These are phyloP conservation scores for Boletus pseudo-olivaceus DNA, from an alignment of 768 basidiomycete species.

Conservation along the genomic window DNA sequence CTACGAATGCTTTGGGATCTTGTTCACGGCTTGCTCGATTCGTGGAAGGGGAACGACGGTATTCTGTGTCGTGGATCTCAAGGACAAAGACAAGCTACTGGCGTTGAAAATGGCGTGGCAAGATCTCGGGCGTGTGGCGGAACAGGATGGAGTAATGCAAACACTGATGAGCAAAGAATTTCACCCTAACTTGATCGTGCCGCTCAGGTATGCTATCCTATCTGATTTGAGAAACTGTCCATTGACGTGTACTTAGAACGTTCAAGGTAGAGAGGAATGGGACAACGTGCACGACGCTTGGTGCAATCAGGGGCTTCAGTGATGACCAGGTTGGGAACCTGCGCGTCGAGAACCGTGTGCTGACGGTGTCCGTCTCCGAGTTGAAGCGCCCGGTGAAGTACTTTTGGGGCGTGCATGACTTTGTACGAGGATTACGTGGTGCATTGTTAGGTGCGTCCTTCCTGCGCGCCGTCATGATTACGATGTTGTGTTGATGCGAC, in stretches of 20 bases:
- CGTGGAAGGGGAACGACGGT: constrained; percentile 12
- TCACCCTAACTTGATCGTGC: constrained; percentile 3
- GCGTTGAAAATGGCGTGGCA: constrained; percentile 8
- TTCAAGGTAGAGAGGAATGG: background rate
- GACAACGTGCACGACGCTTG: background rate
- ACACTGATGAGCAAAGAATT: background rate
- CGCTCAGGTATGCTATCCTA: background rate
- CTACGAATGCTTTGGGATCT: background rate
- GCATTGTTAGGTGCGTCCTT: no score
- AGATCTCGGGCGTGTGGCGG: background rate
- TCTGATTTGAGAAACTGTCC: no score
- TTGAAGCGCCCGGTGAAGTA: no score
- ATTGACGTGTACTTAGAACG: background rate
- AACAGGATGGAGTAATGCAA: background rate
- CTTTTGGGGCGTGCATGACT: no score
- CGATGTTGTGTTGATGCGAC: no score
- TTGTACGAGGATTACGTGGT: no score
- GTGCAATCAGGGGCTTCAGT: constrained; percentile 1
- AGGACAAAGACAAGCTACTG: background rate
- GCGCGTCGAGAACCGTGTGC: background rate
- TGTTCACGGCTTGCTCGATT: constrained; percentile 9
- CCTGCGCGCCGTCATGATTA: no score
- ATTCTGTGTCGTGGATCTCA: background rate
- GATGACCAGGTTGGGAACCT: background rate
- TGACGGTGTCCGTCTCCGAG: background rate